Evolutionary conservation across 495 filamentous ascomycete species (phyloP).

Genomic region (Amphirosellinia nigrospora): DNA sequence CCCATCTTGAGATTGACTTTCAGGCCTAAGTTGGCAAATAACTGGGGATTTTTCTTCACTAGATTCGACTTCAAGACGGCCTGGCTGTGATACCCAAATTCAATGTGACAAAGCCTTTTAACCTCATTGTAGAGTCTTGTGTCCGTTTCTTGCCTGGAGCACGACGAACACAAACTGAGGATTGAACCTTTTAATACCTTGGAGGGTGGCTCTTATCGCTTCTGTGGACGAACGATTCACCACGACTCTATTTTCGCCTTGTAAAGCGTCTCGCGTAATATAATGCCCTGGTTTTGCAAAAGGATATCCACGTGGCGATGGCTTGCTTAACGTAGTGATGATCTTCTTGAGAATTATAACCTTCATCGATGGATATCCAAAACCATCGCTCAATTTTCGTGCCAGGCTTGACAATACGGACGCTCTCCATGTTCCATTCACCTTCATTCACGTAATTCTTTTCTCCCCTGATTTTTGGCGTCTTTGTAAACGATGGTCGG

Average conservation of each 20-base stretch:
- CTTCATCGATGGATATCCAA: conserved; percentile 33
- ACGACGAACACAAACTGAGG: conserved; percentile 68
- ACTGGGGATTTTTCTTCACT: conserved; percentile 48
- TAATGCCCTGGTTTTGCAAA: conserved; percentile 47
- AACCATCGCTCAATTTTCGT: conserved; percentile 43
- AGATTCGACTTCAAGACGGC: conserved; percentile 64
- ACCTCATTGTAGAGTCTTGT: conserved; percentile 66
- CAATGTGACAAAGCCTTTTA: conserved; percentile 70
- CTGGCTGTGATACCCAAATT: conserved; percentile 68
- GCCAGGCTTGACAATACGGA: conserved; percentile 42
- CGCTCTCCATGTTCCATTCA: conserved; percentile 46
- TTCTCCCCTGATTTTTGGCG: not conserved
- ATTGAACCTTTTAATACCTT: conserved; percentile 28
- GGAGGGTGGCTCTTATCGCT: conserved; percentile 30
- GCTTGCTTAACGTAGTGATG: conserved; percentile 5
- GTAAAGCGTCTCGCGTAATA: conserved; percentile 31
- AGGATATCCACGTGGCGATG: conserved; percentile 41
- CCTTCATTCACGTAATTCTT: conserved; percentile 35
- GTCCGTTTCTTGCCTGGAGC: conserved; percentile 54
- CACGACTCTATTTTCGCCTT: not conserved
- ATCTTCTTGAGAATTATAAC: not conserved
- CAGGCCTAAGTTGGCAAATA: conserved; percentile 75
- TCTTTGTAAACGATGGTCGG: conserved; percentile 62
- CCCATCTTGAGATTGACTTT: conserved; percentile 90
- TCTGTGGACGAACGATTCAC: conserved; percentile 2